These are phyloP conservation scores for Cystobasidium slooffiae DNA, from an alignment of 1,284 basidiomycete genomes.

Conservation along the genomic window DNA sequence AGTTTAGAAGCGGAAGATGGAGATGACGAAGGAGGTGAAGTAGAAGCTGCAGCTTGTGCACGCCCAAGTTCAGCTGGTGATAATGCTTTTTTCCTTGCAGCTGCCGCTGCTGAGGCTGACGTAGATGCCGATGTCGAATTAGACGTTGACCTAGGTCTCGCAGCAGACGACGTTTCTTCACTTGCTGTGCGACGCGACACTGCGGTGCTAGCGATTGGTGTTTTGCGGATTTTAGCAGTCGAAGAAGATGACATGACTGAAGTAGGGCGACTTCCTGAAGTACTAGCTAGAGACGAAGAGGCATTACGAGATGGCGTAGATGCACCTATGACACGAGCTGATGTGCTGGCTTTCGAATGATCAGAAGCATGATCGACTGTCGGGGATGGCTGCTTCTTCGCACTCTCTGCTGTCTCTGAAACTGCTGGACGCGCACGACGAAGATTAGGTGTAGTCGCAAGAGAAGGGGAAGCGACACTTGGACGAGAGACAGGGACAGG, in stretches of 20 bases:
- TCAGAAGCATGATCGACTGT: neutral
- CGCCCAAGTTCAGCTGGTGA: conserved; percentile 14
- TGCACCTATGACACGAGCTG: neutral
- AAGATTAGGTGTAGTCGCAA: neutral
- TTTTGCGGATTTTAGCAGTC: neutral
- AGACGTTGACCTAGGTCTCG: neutral
- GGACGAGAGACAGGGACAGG: neutral
- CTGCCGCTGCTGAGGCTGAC: neutral
- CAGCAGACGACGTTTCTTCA: neutral
- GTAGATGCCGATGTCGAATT: neutral
- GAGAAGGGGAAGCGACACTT: neutral
- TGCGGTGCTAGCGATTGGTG: neutral
- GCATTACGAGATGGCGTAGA: neutral
- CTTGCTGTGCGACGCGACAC: conserved; percentile 2
- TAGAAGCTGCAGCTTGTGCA: conserved; percentile 1
- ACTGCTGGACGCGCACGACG: neutral
- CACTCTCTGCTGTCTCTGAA: neutral
- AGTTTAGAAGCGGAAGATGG: neutral
- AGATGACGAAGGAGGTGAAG: neutral
- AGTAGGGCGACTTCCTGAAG: neutral
- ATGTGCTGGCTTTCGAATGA: neutral
- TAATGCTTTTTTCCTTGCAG: neutral
- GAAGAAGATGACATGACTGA: neutral
- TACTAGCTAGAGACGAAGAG: neutral
- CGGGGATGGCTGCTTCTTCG: neutral